Percentiles rank a stretch among this genome's conserved stretches.
Conservation (phyloP, 768 basidiomycete species). For the Mycena leptocephala region DNA sequence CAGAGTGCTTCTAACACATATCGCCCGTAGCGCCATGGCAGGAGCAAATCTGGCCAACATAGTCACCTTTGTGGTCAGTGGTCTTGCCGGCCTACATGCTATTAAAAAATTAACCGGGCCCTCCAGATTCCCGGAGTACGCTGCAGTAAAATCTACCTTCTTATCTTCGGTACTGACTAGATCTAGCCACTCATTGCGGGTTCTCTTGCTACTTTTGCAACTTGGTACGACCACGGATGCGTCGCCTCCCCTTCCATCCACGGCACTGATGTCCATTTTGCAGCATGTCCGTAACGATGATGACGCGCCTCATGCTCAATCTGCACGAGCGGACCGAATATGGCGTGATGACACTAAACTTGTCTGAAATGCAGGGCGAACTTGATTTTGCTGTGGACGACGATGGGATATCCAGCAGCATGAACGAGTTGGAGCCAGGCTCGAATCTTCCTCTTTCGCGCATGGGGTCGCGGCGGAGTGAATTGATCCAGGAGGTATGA, state of each 20-base stretch:
- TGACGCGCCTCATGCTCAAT: slow-evolving; percentile 57
- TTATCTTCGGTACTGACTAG: neutral
- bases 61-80: too few species aligned
- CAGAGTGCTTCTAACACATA: too few species aligned
- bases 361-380: neutral
- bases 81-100: too few species aligned
- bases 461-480: neutral
- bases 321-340: slow-evolving; percentile 40
- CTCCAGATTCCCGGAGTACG: slow-evolving; percentile 14
- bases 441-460: neutral
- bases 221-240: neutral
- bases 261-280: too few species aligned
- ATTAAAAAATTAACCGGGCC: neutral
- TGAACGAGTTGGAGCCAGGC: neutral
- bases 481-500: too few species aligned
- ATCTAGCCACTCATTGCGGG: slow-evolving; percentile 12
- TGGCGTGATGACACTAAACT: neutral
- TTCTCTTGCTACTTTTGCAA: slow-evolving; percentile 19
- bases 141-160: neutral
- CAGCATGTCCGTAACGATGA: slow-evolving; percentile 47
- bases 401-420: too few species aligned
- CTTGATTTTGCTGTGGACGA: neutral
- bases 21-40: slow-evolving; percentile 14
- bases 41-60: slow-evolving; percentile 12
- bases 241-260: too few species aligned